phyloP scores from a whole-genome alignment of 306 rosid species.

The Cucurbita pepo region DNA sequence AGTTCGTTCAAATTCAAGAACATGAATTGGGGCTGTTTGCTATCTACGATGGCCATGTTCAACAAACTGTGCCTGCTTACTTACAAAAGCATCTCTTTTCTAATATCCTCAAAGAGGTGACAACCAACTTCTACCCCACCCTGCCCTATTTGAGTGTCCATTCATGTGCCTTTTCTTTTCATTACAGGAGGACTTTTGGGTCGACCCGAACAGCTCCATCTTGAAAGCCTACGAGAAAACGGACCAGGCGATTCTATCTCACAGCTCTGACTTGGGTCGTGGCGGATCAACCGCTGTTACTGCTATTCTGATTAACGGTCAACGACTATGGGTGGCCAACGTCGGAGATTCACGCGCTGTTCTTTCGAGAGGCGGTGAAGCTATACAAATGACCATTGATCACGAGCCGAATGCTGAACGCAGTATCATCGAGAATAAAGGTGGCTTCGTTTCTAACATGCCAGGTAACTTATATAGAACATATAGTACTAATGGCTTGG shows the following conservation, averaged over 20 bases:
- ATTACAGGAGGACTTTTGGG: constrained; percentile 75
- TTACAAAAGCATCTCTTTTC: constrained; percentile 70
- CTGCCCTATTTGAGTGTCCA: no score
- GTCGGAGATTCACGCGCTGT: constrained; percentile 96
- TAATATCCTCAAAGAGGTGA: constrained; percentile 64
- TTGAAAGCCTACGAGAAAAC: constrained; percentile 78
- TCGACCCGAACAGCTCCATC: constrained; percentile 54
- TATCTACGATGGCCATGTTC: constrained; percentile 83
- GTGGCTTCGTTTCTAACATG: constrained; percentile 95
- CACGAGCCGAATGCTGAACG: constrained; percentile 82
- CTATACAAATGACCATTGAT: constrained; percentile 66
- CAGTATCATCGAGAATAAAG: constrained; percentile 65
- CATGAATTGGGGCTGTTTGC: constrained; percentile 88
- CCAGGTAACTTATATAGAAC: constrained; percentile 40
- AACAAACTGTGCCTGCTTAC: constrained; percentile 77
- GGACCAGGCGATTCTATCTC: constrained; percentile 75
- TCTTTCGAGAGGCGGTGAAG: constrained; percentile 64
- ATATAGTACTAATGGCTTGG: no score
- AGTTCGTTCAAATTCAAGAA: constrained; percentile 43
- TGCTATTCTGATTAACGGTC: constrained; percentile 65
- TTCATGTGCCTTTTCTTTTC: neutral
- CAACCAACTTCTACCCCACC: no score
- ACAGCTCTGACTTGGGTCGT: constrained; percentile 81
- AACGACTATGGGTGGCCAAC: constrained; percentile 57
- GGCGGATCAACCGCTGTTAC: constrained; percentile 98